These are phyloP conservation scores for Emericellopsis cladophorae DNA, from an alignment of 2,329 filamentous ascomycete species.

Conservation along the genomic window DNA sequence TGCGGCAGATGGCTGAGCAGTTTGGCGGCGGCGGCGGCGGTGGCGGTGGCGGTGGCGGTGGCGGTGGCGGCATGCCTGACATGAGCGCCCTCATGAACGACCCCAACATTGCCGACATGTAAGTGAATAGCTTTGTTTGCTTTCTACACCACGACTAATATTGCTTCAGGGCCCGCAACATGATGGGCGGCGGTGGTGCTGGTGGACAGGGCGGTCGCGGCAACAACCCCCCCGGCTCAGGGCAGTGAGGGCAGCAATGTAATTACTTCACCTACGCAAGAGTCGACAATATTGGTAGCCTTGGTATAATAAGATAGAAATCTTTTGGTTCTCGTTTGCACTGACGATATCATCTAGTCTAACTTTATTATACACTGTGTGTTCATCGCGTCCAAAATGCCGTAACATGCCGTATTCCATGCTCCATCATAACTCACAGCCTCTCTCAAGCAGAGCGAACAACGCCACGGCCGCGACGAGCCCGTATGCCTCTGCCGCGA, in stretches of 20 bases:
- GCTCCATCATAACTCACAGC: no score
- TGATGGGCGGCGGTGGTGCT: conserved; percentile 27
- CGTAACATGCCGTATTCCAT: no score
- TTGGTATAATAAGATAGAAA: no score
- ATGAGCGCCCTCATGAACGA: conserved; percentile 79
- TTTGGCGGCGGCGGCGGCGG: conserved; percentile 58
- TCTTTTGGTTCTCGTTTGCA: no score
- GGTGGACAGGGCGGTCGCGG: conserved; percentile 11
- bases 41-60: conserved; percentile 64
- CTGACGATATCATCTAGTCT: no score
- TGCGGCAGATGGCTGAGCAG: conserved; percentile 76
- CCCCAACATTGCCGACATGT: conserved; percentile 87
- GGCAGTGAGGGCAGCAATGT: background rate
- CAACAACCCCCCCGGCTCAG: conserved; percentile 1
- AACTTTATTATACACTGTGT: no score
- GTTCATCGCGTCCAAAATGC: no score
- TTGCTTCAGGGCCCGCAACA: conserved; percentile 25
- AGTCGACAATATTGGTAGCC: no score
- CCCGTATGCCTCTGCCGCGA: no score
- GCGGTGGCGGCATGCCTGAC: conserved; percentile 77
- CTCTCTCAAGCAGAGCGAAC: no score
- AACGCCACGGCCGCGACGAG: no score
- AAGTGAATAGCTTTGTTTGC: conserved; percentile 23
- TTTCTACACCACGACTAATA: background rate
- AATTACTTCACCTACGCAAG: no score